Percentiles rank a stretch among this genome's conserved stretches.
Conservation (phyloP, 257 asterid genomes). For the Ilex asprella region DNA sequence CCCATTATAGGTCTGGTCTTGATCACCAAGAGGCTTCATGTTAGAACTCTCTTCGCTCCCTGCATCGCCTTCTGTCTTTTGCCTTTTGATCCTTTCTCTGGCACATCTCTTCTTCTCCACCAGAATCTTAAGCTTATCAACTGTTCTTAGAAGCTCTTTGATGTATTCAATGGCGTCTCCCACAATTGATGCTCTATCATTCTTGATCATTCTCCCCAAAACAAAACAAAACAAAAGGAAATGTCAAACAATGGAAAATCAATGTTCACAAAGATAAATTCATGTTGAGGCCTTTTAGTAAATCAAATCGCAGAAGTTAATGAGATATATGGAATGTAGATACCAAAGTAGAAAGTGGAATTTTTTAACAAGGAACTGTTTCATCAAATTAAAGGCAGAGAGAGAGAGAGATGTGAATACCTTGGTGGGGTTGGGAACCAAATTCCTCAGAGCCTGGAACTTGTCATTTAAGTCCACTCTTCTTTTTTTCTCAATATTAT, state of each 20-base stretch:
- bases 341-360: too few relatives aligned
- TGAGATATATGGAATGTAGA: neutral
- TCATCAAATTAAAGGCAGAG: neutral
- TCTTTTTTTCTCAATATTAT: neutral
- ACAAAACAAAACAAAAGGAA: neutral
- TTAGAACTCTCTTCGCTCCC: neutral
- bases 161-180: conserved; percentile 30
- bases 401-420: neutral
- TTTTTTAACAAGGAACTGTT: neutral
- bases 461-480: neutral
- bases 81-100: neutral
- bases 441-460: neutral
- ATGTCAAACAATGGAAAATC: neutral
- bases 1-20: neutral
- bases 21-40: neutral
- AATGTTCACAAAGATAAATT: neutral
- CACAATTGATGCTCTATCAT: conserved; percentile 24
- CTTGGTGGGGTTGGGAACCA: conserved; percentile 8
- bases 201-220: conserved; percentile 1
- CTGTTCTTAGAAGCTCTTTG: conserved; percentile 26
- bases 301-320: neutral
- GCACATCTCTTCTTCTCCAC: conserved; percentile 4
- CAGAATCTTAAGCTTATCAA: conserved; percentile 20
- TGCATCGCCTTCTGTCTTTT: neutral
- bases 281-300: neutral